Conservation (phyloP, 345 rosid species). For the Linum lewisii region DNA sequence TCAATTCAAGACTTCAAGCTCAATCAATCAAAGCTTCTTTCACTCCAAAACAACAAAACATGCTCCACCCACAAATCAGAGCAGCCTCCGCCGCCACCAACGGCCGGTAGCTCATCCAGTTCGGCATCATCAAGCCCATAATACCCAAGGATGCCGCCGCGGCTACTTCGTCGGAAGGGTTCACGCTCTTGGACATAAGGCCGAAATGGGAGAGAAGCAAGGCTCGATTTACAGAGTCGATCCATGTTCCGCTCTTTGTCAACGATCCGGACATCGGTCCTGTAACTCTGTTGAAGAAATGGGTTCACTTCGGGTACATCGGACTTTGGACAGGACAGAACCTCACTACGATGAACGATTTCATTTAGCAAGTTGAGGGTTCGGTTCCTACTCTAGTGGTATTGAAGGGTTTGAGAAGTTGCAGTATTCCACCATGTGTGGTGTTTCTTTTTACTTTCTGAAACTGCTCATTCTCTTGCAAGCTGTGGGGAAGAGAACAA, state of each 20-base stretch:
- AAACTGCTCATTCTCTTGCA: conserved; percentile 42
- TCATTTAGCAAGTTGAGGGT: conserved; percentile 39
- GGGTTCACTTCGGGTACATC: conserved; percentile 88
- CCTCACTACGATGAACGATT: conserved; percentile 60
- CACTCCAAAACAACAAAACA: conserved; percentile 18
- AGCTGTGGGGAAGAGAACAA: conserved; percentile 37
- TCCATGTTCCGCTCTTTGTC: conserved; percentile 72
- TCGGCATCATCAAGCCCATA: conserved; percentile 56
- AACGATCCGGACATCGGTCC: conserved; percentile 57
- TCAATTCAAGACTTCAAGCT: no score
- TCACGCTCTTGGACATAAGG: conserved; percentile 54
- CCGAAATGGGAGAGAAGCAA: conserved; percentile 78
- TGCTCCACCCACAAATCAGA: conserved; percentile 12
- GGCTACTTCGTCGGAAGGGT: conserved; percentile 44
- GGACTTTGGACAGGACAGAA: conserved; percentile 93
- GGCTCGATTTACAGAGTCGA: conserved; percentile 61
- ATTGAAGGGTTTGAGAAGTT: conserved; percentile 59
- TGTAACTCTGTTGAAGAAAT: conserved; percentile 71
- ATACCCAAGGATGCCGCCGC: conserved; percentile 45
- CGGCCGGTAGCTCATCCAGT: conserved; percentile 41
- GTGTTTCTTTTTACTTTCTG: conserved; percentile 56
- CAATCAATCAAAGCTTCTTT: no score
- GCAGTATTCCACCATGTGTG: conserved; percentile 81
- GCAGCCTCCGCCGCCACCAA: conserved; percentile 19
- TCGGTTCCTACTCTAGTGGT: conserved; percentile 46